Base-by-base conservation (phyloP, 345 rosid species). In the Cardiospermum halicacabum region DNA sequence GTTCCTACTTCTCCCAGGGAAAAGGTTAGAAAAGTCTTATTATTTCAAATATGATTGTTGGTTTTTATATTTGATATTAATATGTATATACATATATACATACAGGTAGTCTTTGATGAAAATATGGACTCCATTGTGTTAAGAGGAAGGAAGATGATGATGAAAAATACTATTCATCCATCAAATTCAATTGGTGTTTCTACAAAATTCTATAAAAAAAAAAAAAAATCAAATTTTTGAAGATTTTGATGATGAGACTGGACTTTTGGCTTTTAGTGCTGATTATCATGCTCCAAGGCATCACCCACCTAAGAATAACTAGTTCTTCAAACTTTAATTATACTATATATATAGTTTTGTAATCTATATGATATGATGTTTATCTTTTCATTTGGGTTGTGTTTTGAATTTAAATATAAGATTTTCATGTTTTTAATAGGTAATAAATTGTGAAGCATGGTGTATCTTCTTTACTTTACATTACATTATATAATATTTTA, bases 231-330 rank as follows among this genome's bases (percentile, higher is more conserved):
- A 6, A 39, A 11, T 4, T 24, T 13, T 56, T 45, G 64, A 73
- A 62, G 79, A 68, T 58, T 65, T 16, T 47, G 83, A 69, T 25
- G 80, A 74, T 4, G 74, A 67, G 36, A n/a, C n/a, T n/a, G 87
- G 78, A 63, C 81, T 87, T 60, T 85, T 81, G n/a, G 85, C 85
- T 68, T 85, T 77, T 66, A 84, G 67, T 74, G 88, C 85, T 40
- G 96, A 89, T 77, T 89, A 89, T 69, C 82, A 75, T 80, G 42
- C 74, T 50, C 84, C 92, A 26, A 85, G 87, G 72, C 94, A 82
- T 67, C 96, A 87, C 70, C 94, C 96, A 40, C 94, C 96, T 26
- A 87, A 84, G 81, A 82, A 89, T 58, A 87, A 89, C 70, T 88
- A 53, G 80, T 3, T 25, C 31, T 68, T 15, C 0, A 45, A 6